Percentiles rank a stretch among this genome's conserved stretches.
phyloP scores from a whole-genome alignment of 2,329 filamentous ascomycete genomes.

The Coniochaeta sp. region DNA sequence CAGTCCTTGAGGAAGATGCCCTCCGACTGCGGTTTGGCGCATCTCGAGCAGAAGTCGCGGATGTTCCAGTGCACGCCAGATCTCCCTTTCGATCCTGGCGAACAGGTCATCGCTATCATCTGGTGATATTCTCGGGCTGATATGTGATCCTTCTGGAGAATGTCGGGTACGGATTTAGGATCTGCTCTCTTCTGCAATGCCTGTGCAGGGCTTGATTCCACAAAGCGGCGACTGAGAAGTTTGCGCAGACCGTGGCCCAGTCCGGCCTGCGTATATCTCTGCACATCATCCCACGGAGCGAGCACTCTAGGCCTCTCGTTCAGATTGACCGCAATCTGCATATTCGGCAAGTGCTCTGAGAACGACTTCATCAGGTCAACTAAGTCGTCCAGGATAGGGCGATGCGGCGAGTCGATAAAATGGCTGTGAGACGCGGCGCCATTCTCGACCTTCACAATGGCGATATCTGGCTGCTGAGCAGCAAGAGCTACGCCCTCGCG shows the following conservation, averaged over 20 bases:
- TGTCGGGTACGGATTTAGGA: not conserved
- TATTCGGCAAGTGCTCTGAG: constrained; percentile 65
- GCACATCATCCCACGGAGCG: constrained; percentile 59
- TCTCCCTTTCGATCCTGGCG: constrained; percentile 52
- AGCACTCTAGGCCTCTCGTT: constrained; percentile 68
- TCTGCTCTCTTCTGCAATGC: not conserved
- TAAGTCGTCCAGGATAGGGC: constrained; percentile 32
- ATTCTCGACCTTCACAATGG: constrained; percentile 51
- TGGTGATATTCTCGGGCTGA: constrained; percentile 28
- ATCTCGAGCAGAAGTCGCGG: constrained; percentile 56
- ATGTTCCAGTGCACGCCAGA: constrained; percentile 56
- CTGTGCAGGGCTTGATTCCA: not conserved
- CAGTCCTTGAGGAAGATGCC: constrained; percentile 62
- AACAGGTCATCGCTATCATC: constrained; percentile 42
- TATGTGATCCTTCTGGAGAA: constrained; percentile 3
- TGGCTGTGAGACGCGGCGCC: constrained; percentile 47
- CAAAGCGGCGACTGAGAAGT: constrained; percentile 45
- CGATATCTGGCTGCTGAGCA: constrained; percentile 33
- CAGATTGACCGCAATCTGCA: constrained; percentile 79
- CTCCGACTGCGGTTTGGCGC: constrained; percentile 55
- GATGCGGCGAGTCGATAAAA: constrained; percentile 22
- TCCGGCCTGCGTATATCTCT: constrained; percentile 19
- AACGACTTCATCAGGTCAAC: constrained; percentile 66
- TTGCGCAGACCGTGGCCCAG: constrained; percentile 23
- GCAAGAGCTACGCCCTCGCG: constrained; percentile 46